Conservation (phyloP, 2,329 filamentous ascomycete genomes). For the Paecilomyces fulvus region DNA sequence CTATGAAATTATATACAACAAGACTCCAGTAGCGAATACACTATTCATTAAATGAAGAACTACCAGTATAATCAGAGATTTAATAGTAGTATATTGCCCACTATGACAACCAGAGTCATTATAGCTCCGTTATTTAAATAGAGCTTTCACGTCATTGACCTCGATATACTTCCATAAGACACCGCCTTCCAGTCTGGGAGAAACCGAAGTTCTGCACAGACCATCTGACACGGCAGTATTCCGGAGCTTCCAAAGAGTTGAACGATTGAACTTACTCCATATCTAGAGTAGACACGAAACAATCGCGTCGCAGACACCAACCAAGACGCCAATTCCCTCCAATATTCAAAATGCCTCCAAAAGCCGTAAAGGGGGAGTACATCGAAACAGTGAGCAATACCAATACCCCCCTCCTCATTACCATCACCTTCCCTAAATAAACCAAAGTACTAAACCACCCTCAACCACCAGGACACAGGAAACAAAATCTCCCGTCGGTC, state of each 20-base stretch:
- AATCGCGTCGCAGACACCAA: not conserved
- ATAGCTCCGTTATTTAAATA: not conserved
- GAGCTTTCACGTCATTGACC: not conserved
- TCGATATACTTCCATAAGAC: not conserved
- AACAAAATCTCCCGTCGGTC: constrained; percentile 96
- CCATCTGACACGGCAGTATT: not conserved
- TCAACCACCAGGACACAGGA: constrained; percentile 66
- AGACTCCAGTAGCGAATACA: no score
- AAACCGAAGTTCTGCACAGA: not conserved
- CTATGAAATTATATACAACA: no score
- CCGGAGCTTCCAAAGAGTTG: not conserved
- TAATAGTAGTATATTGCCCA: no score
- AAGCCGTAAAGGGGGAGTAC: constrained; percentile 79
- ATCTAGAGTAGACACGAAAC: not conserved
- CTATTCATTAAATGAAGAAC: no score
- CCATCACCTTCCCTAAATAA: not conserved
- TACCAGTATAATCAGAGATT: no score
- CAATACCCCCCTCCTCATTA: not conserved
- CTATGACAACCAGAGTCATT: no score
- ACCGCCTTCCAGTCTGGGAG: not conserved
- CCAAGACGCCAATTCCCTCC: not conserved
- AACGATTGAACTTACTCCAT: not conserved
- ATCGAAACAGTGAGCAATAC: constrained; percentile 72
- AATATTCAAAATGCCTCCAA: constrained; percentile 57
- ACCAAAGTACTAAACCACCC: not conserved